Evolutionary conservation across 176 grass and related monocot species (phyloP), one percentile per base, ranked within the genome.

Genomic region (Carex cristatella): DNA sequence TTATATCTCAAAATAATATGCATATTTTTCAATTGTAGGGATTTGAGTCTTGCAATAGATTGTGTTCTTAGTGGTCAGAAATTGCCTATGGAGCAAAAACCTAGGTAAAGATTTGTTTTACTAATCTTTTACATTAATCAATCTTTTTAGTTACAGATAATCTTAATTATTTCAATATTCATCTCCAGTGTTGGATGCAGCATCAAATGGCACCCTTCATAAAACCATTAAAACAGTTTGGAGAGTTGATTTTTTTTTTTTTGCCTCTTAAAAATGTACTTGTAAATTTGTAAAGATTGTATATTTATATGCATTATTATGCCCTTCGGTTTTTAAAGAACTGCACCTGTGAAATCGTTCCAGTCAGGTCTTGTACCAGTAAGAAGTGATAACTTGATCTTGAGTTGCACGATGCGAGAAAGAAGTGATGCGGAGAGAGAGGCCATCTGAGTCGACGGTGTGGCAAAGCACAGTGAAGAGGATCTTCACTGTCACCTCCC

Each of bases 131-230:
- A 14, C 32, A 66, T 60, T 73, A 60, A 10, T 85, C 35, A 37
- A 46, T 32, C 18, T 37, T 31, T 15, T 85, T 38, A 72, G 56
- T 65, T 37, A 73, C 30, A 65, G 2, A 4, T 5, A 62, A 61
- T 49, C 16, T 82, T 8, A 42, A 63, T 6, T 55, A 46, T 40
- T 64, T 46, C n/a, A 11, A 83, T 55, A 23, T 82, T 62, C 30
- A 31, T 5, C 10, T 81, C 10, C 46, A 98, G 95, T 81, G 92
- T 98, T 62, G 95, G 95, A 19, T 98, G 95, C 91, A 98, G 80
- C 89, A 94, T 98, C 81, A 98, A 98, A 85, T 98, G 95, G 95
- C 91, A 98, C 72, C 89, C 88, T 16, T 88, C 73, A 91, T 79
- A 63, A 44, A 88, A 18, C 69, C 30, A 30, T 5, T 81, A 63